Conservation (phyloP, 257 asterid species). For the Parsonsia alboflavescens region DNA sequence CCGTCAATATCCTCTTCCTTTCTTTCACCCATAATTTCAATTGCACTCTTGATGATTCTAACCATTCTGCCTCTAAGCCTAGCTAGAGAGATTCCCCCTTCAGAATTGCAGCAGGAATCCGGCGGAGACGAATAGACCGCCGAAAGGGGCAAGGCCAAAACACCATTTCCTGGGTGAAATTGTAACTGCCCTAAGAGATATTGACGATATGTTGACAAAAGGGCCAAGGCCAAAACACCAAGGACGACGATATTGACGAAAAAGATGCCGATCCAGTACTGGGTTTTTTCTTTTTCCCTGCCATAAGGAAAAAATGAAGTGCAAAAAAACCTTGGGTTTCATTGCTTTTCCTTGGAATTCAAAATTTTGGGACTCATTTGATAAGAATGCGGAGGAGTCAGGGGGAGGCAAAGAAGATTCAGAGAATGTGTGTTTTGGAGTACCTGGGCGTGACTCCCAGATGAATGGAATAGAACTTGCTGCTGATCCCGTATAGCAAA, state of each 20-base stretch:
- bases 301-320: slow-evolving; percentile 25
- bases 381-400: slow-evolving; percentile 76
- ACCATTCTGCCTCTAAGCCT: no score
- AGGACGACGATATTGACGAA: slow-evolving; percentile 15
- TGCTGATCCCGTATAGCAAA: slow-evolving; percentile 55
- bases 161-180: no score
- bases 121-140: no score
- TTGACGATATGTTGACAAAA: no score
- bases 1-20: no score
- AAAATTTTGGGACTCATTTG: slow-evolving; percentile 17
- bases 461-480: slow-evolving; percentile 59
- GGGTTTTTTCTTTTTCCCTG: slow-evolving; percentile 29
- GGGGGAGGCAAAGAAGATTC: slow-evolving; percentile 49
- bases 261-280: slow-evolving; percentile 6
- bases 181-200: no score
- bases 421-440: slow-evolving; percentile 52
- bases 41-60: no score
- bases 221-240: no score
- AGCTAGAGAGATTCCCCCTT: no score
- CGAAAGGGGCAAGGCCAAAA: no score
- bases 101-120: no score
- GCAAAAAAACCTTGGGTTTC: slow-evolving; percentile 28
- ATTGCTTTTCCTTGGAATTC: slow-evolving; percentile 17
- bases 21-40: no score
- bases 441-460: slow-evolving; percentile 87